Base-by-base conservation (phyloP, 2,329 filamentous ascomycete species). In the Colletotrichum sp. region DNA sequence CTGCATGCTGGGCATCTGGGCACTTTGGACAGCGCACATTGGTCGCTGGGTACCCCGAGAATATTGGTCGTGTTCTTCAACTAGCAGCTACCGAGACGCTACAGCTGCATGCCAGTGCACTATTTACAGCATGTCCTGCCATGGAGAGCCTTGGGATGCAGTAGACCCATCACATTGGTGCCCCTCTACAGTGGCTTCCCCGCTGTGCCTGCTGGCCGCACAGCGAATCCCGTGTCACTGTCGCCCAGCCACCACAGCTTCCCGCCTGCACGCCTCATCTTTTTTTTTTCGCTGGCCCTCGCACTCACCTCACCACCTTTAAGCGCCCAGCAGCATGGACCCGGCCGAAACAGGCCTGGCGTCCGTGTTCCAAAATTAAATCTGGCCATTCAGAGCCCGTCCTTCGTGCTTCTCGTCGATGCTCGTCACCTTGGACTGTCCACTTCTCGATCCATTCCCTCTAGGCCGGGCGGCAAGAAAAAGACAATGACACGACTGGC, bases 311-410 rank as follows among this genome's bases (percentile, higher is more conserved):
- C 60, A 56, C 30, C 60, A n/a, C 43, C 72, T 66, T 56, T 75
- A 77, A 77, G 75, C 75, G 75, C 75, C 75, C 75, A 64, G 62
- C 65, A 68, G 32, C 64, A 71, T 71, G 62, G 67, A 28, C 58
- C 64, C 65, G 65, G 34, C 75, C 72, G 56, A 62, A 71, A 75
- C 34, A 25, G 72, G 72, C 36, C 62, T 77, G 65, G 75, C 67
- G 72, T 60, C 72, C 64, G 58, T 65, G 72, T 61, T 71, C 72
- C 75, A 75, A 68, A 70, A 69, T 75, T 66, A 60, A 52, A 56
- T 28, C 36, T 60, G 43, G 65, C 75, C 75, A 77, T 22, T 75
- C 67, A 77, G 56, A 52, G 25, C 28, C 48, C 52, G 30, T 32
- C 43, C 4, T 66, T 67, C 5, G 25, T 62, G 27, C 55, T 61